Percentiles rank a stretch among this genome's conserved stretches.
Evolutionary conservation across 306 rosid genomes (phyloP).

Genomic region (Senna siamea): DNA sequence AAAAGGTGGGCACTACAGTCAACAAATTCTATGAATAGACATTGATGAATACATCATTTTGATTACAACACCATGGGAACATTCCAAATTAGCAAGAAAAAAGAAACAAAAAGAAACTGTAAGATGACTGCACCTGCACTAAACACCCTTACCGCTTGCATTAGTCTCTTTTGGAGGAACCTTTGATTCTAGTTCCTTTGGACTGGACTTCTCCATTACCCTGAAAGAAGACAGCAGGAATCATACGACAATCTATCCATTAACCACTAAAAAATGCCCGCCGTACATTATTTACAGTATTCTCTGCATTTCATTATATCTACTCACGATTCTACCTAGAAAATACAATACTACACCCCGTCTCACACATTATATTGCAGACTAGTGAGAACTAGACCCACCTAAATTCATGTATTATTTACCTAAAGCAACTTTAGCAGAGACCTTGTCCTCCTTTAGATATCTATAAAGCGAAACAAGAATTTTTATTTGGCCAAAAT

Average conservation of each 20-base stretch:
- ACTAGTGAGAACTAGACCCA: slow-evolving; percentile 1
- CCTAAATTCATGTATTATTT: not conserved
- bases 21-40: slow-evolving; percentile 22
- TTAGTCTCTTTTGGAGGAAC: slow-evolving; percentile 46
- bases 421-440: slow-evolving; percentile 25
- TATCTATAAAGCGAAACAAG: too few relatives aligned
- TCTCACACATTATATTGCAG: not conserved
- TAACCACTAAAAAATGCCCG: slow-evolving; percentile 6
- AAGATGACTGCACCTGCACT: slow-evolving; percentile 24
- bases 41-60: slow-evolving; percentile 4
- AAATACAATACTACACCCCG: not conserved
- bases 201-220: slow-evolving; percentile 44
- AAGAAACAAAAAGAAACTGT: slow-evolving; percentile 16
- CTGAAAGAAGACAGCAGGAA: slow-evolving; percentile 39
- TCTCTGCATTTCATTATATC: not conserved
- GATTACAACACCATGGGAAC: slow-evolving; percentile 2
- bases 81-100: not conserved
- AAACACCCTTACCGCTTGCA: slow-evolving; percentile 28
- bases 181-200: slow-evolving; percentile 53
- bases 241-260: slow-evolving; percentile 24
- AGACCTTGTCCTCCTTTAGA: too few relatives aligned
- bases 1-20: not conserved
- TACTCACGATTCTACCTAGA: not conserved
- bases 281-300: not conserved
- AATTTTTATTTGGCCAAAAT: too few relatives aligned